Evolutionary conservation across 1,139 yeast genomes (phyloP).

Genomic region (Magnusiomyces paraingens): DNA sequence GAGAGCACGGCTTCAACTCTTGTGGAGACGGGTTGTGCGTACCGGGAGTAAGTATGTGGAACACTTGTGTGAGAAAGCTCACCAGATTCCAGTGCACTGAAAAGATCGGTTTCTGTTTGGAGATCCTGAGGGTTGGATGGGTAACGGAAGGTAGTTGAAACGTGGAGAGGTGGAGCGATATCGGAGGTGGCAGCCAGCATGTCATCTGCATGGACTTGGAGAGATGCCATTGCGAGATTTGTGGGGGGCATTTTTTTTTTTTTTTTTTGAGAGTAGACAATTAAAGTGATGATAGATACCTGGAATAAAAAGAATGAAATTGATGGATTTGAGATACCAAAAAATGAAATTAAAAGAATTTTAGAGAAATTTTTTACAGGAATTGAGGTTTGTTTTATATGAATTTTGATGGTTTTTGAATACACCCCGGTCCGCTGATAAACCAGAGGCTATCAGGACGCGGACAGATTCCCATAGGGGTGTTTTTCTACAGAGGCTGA

Average conservation of each 20-base stretch:
- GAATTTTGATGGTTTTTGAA: no score
- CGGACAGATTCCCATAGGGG: no score
- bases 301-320: no score
- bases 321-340: no score
- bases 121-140: slow-evolving; percentile 48
- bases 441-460: no score
- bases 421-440: no score
- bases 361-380: no score
- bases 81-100: slow-evolving; percentile 30
- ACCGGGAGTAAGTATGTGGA: slow-evolving; percentile 52
- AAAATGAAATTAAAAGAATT: no score
- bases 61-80: slow-evolving; percentile 16
- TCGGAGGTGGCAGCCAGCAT: slow-evolving; percentile 36
- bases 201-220: slow-evolving; percentile 32
- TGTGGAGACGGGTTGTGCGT: slow-evolving; percentile 63
- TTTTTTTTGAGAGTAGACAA: no score
- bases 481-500: no score
- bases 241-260: slow-evolving; percentile 1
- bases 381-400: no score
- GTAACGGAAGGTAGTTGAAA: slow-evolving; percentile 72
- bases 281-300: no score
- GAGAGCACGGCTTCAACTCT: slow-evolving; percentile 65
- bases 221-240: slow-evolving; percentile 16
- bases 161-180: slow-evolving; percentile 74
- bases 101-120: slow-evolving; percentile 40